Evolutionary conservation across 768 basidiomycete species (phyloP), one percentile per base, ranked within the genome.

Genomic region (Butyriboletus loyo): DNA sequence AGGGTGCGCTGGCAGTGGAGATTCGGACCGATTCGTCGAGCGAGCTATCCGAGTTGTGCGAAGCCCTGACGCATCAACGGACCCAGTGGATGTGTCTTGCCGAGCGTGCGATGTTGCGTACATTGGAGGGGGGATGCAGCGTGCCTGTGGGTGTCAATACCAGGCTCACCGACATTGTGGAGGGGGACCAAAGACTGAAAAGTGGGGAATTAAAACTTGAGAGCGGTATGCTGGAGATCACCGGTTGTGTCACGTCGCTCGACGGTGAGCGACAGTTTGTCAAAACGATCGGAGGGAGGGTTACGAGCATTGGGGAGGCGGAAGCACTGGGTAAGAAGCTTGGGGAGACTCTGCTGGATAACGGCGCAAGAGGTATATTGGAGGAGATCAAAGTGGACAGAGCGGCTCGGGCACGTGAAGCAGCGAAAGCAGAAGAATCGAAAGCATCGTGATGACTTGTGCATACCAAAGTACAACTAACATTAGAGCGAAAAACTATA

Each of bases 101-200:
- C 2, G 97, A 99, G 71, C 82, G 97, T 14, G 89, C 87, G 1
- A 87, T 89, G 69, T 75, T 98, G 57, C 77, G 87, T n/a, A 85
- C 87, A 22, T 76, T 98, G 47, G 97, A 98, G 70, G 97, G 97
- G 27, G 97, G 97, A 24, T 99, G 97, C 72, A 94, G 91, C 55
- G 95, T 99, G 0, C 96, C 96, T 3, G 94, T 99, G 15, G 96
- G 95, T 4, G 86, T 92, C 27, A 74, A 77, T 46, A 85, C 83
- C 27, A 71, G 66, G 41, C 68, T 87, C 50, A 67, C 69, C 15
- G 63, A 66, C 11, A 56, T 59, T 6, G 61, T 62, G 13, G 63
- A 62, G 35, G 69, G 72, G n/a, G 56, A 66, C 5, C 68, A 71
- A 11, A 65, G 65, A 37, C 46, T 65, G 55, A 54, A 52, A 42